These are phyloP conservation scores for Cladosporium halotolerans DNA, from an alignment of 2,329 filamentous ascomycete genomes.

Conservation along the genomic window DNA sequence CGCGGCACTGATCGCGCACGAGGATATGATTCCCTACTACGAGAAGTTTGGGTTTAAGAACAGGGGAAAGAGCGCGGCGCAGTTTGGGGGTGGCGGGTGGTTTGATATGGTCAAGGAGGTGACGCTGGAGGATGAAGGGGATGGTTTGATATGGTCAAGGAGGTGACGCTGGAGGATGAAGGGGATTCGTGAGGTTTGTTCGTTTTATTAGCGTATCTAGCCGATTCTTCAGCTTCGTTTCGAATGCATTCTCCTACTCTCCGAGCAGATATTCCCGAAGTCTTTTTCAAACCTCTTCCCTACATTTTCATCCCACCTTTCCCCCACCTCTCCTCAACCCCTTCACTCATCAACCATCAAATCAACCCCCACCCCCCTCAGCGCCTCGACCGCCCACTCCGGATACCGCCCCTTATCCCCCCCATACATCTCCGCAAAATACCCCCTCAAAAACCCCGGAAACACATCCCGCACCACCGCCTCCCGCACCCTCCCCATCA, in stretches of 20 bases:
- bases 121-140: neutral
- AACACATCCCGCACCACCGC: slow-evolving; percentile 52
- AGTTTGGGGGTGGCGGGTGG: slow-evolving; percentile 76
- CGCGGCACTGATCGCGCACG: slow-evolving; percentile 70
- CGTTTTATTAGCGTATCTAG: neutral
- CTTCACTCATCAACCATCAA: slow-evolving; percentile 39
- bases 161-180: slow-evolving; percentile 13
- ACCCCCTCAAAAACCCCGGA: slow-evolving; percentile 68
- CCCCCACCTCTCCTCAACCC: neutral
- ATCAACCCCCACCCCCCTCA: slow-evolving; percentile 75
- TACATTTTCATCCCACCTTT: neutral
- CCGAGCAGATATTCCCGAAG: no score
- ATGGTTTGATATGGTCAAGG: slow-evolving; percentile 67
- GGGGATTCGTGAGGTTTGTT: neutral
- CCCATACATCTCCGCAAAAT: slow-evolving; percentile 69
- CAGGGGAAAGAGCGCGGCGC: slow-evolving; percentile 60
- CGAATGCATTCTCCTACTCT: no score
- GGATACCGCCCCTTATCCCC: slow-evolving; percentile 62
- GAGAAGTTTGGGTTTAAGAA: slow-evolving; percentile 67
- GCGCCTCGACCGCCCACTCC: slow-evolving; percentile 73
- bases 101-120: slow-evolving; percentile 63
- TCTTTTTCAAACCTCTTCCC: no score
- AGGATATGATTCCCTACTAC: slow-evolving; percentile 69
- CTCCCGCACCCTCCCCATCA: slow-evolving; percentile 70
- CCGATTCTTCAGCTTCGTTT: neutral